A percentile compares a stretch with the other conserved stretches of the same genome.
Conservation (phyloP, 1,139 yeast species). For the Hyphopichia khmerensis region DNA sequence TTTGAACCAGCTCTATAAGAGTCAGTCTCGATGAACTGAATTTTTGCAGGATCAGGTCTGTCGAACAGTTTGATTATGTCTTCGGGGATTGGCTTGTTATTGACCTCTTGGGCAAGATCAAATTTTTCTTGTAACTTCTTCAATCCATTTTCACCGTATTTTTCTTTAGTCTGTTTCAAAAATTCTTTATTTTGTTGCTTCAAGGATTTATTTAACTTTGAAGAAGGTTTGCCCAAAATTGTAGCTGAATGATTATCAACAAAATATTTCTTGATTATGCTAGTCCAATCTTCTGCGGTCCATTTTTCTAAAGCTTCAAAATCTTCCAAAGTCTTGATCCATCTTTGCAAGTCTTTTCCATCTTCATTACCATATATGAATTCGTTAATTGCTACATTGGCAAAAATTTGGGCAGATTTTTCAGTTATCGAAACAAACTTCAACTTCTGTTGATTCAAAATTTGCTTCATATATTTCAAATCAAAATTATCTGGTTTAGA, state of each 20-base stretch:
- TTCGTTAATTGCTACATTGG: slow-evolving; percentile 70
- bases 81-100: slow-evolving; percentile 76
- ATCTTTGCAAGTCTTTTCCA: slow-evolving; percentile 55
- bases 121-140: slow-evolving; percentile 48
- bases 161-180: slow-evolving; percentile 45
- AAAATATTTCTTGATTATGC: slow-evolving; percentile 51
- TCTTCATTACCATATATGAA: slow-evolving; percentile 73
- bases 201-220: slow-evolving; percentile 50
- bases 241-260: slow-evolving; percentile 69
- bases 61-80: slow-evolving; percentile 58
- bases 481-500: slow-evolving; percentile 53
- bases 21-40: slow-evolving; percentile 68
- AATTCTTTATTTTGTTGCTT: slow-evolving; percentile 54
- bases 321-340: slow-evolving; percentile 57
- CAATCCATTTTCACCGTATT: slow-evolving; percentile 64
- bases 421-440: slow-evolving; percentile 67
- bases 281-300: slow-evolving; percentile 68
- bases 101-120: slow-evolving; percentile 61
- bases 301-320: slow-evolving; percentile 61
- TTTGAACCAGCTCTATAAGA: slow-evolving; percentile 55
- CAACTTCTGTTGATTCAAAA: slow-evolving; percentile 63
- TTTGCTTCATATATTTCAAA: slow-evolving; percentile 60
- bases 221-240: slow-evolving; percentile 77
- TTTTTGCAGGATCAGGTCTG: slow-evolving; percentile 73
- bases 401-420: slow-evolving; percentile 58